Evolutionary conservation across 108 stramenopile species (phyloP).

Genomic region (Cyclostephanos invisitatus): DNA sequence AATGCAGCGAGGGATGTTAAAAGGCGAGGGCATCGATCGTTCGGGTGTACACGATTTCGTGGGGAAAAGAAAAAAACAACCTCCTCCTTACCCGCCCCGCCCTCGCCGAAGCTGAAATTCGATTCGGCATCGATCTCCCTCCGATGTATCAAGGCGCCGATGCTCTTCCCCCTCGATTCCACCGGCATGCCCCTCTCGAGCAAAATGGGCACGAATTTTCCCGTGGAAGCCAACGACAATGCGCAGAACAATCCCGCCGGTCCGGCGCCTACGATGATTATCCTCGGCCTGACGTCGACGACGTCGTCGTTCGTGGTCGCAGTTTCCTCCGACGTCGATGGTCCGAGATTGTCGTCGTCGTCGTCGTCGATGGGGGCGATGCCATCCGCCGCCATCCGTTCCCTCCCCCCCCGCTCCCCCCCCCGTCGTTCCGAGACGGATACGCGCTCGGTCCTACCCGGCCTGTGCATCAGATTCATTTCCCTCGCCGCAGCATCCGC

Average conservation of each 20-base stretch:
- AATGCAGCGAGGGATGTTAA: no score
- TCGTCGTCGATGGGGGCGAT: no score
- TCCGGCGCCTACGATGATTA: conserved; percentile 81
- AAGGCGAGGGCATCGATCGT: no score
- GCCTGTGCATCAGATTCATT: conserved; percentile 38
- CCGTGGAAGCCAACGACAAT: conserved; percentile 62
- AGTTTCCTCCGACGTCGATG: not conserved
- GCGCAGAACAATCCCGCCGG: conserved; percentile 95
- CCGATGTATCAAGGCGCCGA: conserved; percentile 86
- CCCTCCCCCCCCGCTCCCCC: not conserved
- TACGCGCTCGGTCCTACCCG: conserved; percentile 52
- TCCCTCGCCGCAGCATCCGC: conserved; percentile 16
- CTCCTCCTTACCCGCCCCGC: conserved; percentile 77
- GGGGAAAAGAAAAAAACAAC: no score
- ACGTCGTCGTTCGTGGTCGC: not conserved
- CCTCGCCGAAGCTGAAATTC: conserved; percentile 95
- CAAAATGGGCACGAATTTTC: conserved; percentile 64
- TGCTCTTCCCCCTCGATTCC: conserved; percentile 86
- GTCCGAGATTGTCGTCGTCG: not conserved
- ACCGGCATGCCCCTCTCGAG: conserved; percentile 93
- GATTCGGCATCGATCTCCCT: conserved; percentile 58
- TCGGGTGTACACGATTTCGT: no score
- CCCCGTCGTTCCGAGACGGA: conserved; percentile 1
- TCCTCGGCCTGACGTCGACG: conserved; percentile 24
- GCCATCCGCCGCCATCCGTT: not conserved